Evolutionary conservation across 1,284 basidiomycete species (phyloP).

Genomic region (Cryptococcus sp.): DNA sequence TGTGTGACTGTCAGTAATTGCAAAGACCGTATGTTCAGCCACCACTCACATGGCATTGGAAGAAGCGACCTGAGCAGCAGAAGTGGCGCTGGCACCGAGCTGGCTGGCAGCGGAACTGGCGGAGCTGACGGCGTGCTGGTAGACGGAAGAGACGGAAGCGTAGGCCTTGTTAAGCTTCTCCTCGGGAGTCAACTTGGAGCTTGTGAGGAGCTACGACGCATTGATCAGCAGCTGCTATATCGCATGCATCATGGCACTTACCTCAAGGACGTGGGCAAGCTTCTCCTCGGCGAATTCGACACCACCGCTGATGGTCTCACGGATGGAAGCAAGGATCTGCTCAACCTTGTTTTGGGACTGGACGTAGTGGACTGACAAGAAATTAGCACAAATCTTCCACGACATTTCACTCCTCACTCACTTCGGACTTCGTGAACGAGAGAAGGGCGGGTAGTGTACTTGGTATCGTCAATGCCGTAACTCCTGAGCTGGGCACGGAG

Average conservation of each 20-base stretch:
- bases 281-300: constrained; percentile 70
- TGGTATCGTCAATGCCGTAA: constrained; percentile 67
- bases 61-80: constrained; percentile 42
- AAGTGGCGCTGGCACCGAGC: constrained; percentile 38
- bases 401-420: constrained; percentile 20
- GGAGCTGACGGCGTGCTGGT: constrained; percentile 36
- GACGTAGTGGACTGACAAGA: constrained; percentile 62
- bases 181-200: constrained; percentile 49
- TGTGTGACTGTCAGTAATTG: not conserved
- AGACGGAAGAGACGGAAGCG: constrained; percentile 41
- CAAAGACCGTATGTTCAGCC: not conserved
- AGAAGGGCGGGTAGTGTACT: constrained; percentile 64
- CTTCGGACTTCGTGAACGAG: constrained; percentile 71
- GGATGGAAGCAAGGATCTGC: constrained; percentile 61
- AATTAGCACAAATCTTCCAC: constrained; percentile 9
- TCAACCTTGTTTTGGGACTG: constrained; percentile 64
- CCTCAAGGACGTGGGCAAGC: constrained; percentile 53
- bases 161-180: constrained; percentile 50
- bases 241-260: constrained; percentile 9
- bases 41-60: constrained; percentile 31
- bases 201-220: constrained; percentile 33
- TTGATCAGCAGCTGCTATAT: constrained; percentile 2
- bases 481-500: constrained; percentile 79
- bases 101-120: constrained; percentile 32
- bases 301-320: constrained; percentile 63